These are phyloP conservation scores for Microbotryomycetes sp. DNA, from an alignment of 1,284 basidiomycete species.

Conservation along the genomic window DNA sequence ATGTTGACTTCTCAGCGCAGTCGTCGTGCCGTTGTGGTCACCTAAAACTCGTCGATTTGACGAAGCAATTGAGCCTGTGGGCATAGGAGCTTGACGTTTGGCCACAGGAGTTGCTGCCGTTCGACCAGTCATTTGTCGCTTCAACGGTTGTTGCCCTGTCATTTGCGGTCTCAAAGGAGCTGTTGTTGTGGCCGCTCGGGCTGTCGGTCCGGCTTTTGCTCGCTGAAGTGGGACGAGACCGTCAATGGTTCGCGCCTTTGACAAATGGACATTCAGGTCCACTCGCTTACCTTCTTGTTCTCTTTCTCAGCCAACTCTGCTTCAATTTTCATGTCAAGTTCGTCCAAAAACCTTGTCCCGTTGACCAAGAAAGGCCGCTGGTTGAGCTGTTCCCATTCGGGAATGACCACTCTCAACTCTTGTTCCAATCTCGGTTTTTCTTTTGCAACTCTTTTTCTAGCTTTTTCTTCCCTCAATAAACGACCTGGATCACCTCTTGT, in stretches of 20 bases:
- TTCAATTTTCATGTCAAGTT: slow-evolving; percentile 63
- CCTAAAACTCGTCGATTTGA: not conserved
- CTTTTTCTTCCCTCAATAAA: slow-evolving; percentile 89
- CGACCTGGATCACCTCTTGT: slow-evolving; percentile 49
- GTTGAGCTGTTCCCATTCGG: slow-evolving; percentile 78
- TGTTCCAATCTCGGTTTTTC: slow-evolving; percentile 92
- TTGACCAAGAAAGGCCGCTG: slow-evolving; percentile 74
- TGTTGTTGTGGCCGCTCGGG: not conserved
- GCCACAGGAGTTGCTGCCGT: slow-evolving; percentile 8
- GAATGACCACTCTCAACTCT: slow-evolving; percentile 71
- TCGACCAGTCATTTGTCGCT: slow-evolving; percentile 32
- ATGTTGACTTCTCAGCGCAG: not conserved
- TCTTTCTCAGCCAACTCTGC: slow-evolving; percentile 44
- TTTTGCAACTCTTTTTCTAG: slow-evolving; percentile 88
- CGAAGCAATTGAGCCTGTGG: slow-evolving; percentile 2
- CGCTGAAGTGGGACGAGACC: not conserved
- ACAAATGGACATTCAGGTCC: not conserved
- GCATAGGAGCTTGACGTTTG: slow-evolving; percentile 15
- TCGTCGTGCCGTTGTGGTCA: not conserved
- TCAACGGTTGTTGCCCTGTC: slow-evolving; percentile 23
- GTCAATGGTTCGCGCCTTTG: too few relatives aligned
- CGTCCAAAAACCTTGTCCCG: slow-evolving; percentile 72
- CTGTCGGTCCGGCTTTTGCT: not conserved
- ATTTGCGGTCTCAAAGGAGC: slow-evolving; percentile 10
- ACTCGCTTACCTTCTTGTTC: slow-evolving; percentile 24